Conservation (phyloP, 108 stramenopile genomes). For the Fragilaria radians region DNA sequence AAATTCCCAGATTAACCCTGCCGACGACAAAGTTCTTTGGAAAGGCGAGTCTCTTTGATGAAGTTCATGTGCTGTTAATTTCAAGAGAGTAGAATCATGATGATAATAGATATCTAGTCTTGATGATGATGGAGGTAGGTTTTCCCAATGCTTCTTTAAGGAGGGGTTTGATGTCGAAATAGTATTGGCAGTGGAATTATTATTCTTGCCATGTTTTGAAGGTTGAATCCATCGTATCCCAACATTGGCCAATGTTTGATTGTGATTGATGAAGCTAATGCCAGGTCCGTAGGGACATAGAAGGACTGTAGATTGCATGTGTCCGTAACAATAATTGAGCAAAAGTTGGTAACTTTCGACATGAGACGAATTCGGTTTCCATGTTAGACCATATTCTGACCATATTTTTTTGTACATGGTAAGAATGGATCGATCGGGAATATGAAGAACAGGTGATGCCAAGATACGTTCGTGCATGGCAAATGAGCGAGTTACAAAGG, state of each 20-base stretch:
- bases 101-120: no score
- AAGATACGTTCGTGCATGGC: constrained; percentile 37
- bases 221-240: constrained; percentile 66
- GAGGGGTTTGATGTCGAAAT: constrained; percentile 45
- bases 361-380: constrained; percentile 3
- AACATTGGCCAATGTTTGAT: constrained; percentile 48
- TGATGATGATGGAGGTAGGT: no score
- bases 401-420: constrained; percentile 12
- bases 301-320: constrained; percentile 39
- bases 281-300: constrained; percentile 68
- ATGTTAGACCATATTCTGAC: neutral
- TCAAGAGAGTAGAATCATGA: constrained; percentile 1
- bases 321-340: constrained; percentile 38
- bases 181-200: constrained; percentile 45
- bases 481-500: constrained; percentile 50
- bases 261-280: constrained; percentile 65
- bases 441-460: constrained; percentile 49
- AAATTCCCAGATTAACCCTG: constrained; percentile 54
- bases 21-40: constrained; percentile 1
- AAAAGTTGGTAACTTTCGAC: constrained; percentile 19
- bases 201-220: constrained; percentile 22
- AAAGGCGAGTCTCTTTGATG: neutral
- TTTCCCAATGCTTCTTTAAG: no score
- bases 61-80: neutral
- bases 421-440: constrained; percentile 17